Conservation (phyloP, 352 stramenopile genomes). For the Globisporangium cystogenes region DNA sequence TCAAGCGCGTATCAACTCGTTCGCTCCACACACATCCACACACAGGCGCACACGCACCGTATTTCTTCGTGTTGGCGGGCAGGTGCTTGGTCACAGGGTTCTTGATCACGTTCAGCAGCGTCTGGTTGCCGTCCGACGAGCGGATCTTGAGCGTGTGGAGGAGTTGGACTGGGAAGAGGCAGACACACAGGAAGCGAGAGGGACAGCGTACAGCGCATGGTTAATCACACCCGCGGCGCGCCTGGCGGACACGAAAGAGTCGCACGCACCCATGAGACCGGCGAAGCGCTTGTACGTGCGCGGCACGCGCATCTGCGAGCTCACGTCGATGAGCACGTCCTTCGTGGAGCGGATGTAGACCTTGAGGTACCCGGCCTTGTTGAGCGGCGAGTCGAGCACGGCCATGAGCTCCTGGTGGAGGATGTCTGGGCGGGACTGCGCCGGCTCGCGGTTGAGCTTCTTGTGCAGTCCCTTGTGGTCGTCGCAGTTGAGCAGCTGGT, state of each 20-base stretch:
- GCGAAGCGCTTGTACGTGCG: conserved; percentile 99
- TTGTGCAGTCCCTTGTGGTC: conserved; percentile 96
- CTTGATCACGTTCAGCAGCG: conserved; percentile 99
- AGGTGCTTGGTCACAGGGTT: conserved; percentile 98
- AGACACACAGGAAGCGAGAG: not conserved
- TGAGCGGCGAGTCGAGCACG: conserved; percentile 98
- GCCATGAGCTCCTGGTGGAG: conserved; percentile 98
- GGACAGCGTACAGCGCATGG: not conserved
- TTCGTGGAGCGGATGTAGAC: conserved; percentile 97
- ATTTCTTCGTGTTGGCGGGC: conserved; percentile 93
- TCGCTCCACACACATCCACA: not conserved
- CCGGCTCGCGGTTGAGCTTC: conserved; percentile 96
- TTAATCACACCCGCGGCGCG: no score
- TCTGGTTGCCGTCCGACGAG: conserved; percentile 94
- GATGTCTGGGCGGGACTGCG: conserved; percentile 98
- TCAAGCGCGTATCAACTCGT: no score
- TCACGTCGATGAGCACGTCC: conserved; percentile 98
- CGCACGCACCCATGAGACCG: conserved; percentile 89
- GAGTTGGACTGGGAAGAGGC: conserved; percentile 91
- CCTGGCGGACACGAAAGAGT: no score
- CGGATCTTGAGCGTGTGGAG: conserved; percentile 99
- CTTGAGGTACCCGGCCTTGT: conserved; percentile 98
- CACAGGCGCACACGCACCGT: conserved; percentile 40
- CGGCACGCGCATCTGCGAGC: conserved; percentile 97
- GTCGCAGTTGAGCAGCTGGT: conserved; percentile 99